Percentiles rank a stretch among this genome's conserved stretches.
Conservation (phyloP, 768 basidiomycete genomes). For the Tylopilus sp. region DNA sequence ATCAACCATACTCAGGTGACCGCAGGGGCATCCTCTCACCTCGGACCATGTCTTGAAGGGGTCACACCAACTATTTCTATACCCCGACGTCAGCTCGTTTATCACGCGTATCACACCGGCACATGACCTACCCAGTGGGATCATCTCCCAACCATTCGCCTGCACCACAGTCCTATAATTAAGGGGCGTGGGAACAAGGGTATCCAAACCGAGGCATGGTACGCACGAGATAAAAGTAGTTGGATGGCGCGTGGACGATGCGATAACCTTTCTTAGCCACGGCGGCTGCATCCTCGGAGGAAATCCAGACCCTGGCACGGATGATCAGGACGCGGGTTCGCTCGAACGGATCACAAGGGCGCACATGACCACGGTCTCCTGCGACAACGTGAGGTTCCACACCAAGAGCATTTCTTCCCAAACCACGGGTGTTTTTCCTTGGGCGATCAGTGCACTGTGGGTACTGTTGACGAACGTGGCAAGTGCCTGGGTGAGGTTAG, state of each 20-base stretch:
- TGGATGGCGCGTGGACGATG: constrained; percentile 45
- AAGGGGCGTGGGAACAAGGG: neutral
- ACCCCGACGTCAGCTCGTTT: neutral
- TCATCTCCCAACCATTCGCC: constrained; percentile 43
- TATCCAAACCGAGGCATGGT: neutral
- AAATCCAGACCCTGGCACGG: constrained; percentile 42
- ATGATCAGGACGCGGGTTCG: neutral
- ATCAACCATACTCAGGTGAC: neutral
- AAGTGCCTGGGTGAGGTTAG: constrained; percentile 63
- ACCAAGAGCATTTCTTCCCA: constrained; percentile 67
- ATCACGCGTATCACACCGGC: neutral
- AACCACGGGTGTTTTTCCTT: constrained; percentile 75
- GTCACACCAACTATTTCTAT: constrained; percentile 45
- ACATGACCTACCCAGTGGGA: constrained; percentile 28
- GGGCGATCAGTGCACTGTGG: constrained; percentile 49
- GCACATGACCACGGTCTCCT: constrained; percentile 43
- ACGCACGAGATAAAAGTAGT: constrained; percentile 51
- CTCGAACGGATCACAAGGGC: neutral
- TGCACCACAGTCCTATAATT: constrained; percentile 41
- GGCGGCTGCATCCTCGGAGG: constrained; percentile 35
- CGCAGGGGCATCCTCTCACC: constrained; percentile 25
- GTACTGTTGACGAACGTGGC: constrained; percentile 56
- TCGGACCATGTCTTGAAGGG: constrained; percentile 52
- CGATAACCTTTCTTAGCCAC: constrained; percentile 40
- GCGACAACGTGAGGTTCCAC: constrained; percentile 37